Evolutionary conservation across 1,139 yeast species (phyloP).

Genomic region (Nakaseomyces glabratus): DNA sequence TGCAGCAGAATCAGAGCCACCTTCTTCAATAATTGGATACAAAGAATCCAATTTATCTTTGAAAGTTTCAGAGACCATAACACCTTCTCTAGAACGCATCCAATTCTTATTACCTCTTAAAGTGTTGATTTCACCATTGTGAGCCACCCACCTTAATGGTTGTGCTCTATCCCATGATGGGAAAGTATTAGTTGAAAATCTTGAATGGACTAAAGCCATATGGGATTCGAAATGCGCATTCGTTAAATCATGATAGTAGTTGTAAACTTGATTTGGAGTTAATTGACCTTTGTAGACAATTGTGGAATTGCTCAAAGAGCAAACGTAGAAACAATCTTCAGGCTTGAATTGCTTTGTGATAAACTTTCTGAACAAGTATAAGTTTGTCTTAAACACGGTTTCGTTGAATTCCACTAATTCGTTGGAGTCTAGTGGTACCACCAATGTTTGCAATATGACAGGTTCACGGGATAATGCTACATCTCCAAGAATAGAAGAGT

Average conservation of each 20-base stretch:
- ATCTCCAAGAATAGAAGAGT: slow-evolving; percentile 85
- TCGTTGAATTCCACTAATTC: slow-evolving; percentile 48
- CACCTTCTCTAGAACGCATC: slow-evolving; percentile 99
- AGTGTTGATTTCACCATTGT: slow-evolving; percentile 97
- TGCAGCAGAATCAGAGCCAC: slow-evolving; percentile 99
- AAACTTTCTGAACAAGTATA: slow-evolving; percentile 81
- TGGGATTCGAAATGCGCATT: slow-evolving; percentile 92
- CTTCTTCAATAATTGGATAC: slow-evolving; percentile 94
- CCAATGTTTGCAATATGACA: slow-evolving; percentile 75
- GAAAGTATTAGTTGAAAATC: slow-evolving; percentile 96
- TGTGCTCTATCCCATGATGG: slow-evolving; percentile 99
- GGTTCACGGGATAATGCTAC: slow-evolving; percentile 95
- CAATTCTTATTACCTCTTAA: slow-evolving; percentile 96
- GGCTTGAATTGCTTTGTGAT: slow-evolving; percentile 84
- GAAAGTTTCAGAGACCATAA: slow-evolving; percentile 77
- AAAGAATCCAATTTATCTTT: slow-evolving; percentile 87
- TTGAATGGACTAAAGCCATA: slow-evolving; percentile 91
- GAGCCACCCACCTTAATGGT: slow-evolving; percentile 95
- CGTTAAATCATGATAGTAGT: slow-evolving; percentile 85
- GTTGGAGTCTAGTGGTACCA: slow-evolving; percentile 53
- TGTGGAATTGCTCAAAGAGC: slow-evolving; percentile 80
- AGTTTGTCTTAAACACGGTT: slow-evolving; percentile 68
- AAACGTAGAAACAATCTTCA: slow-evolving; percentile 95
- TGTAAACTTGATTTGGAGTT: slow-evolving; percentile 92
- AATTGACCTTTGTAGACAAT: slow-evolving; percentile 97